These are phyloP conservation scores for Fusarium setosum DNA, from an alignment of 2,329 filamentous ascomycete genomes.

Conservation along the genomic window DNA sequence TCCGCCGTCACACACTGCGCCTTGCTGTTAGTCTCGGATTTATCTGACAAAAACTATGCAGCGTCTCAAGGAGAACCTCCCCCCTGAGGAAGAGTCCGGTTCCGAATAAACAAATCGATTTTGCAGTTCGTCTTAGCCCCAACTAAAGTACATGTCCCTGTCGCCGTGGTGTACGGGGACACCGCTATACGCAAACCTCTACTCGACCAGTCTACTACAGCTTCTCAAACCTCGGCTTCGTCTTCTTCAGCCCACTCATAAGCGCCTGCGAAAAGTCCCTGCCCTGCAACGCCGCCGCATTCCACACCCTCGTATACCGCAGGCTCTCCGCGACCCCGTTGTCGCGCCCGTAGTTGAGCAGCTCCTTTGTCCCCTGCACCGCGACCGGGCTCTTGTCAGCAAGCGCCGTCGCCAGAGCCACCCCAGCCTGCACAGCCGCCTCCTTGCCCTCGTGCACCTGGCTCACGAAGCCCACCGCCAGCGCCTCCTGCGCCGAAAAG, in stretches of 20 bases:
- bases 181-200: neutral
- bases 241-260: constrained; percentile 81
- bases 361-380: constrained; percentile 87
- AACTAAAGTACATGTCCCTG: neutral
- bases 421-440: constrained; percentile 69
- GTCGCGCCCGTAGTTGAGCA: constrained; percentile 85
- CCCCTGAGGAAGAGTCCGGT: constrained; percentile 63
- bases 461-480: constrained; percentile 76
- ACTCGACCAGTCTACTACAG: constrained; percentile 60
- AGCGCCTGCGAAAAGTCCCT: constrained; percentile 80
- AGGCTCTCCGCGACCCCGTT: constrained; percentile 81
- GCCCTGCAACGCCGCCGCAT: constrained; percentile 84
- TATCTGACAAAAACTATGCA: constrained; percentile 41
- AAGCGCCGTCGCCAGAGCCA: constrained; percentile 73
- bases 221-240: constrained; percentile 86
- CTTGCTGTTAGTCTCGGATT: constrained; percentile 3
- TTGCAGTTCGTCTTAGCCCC: too few species aligned
- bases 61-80: constrained; percentile 64
- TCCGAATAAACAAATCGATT: constrained; percentile 53
- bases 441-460: constrained; percentile 72
- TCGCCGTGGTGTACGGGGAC: neutral
- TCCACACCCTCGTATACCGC: constrained; percentile 89
- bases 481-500: constrained; percentile 76
- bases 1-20: neutral
- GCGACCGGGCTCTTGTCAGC: constrained; percentile 89